Conservation (phyloP, 495 filamentous ascomycete species). For the Aspergillus heteromorphus region DNA sequence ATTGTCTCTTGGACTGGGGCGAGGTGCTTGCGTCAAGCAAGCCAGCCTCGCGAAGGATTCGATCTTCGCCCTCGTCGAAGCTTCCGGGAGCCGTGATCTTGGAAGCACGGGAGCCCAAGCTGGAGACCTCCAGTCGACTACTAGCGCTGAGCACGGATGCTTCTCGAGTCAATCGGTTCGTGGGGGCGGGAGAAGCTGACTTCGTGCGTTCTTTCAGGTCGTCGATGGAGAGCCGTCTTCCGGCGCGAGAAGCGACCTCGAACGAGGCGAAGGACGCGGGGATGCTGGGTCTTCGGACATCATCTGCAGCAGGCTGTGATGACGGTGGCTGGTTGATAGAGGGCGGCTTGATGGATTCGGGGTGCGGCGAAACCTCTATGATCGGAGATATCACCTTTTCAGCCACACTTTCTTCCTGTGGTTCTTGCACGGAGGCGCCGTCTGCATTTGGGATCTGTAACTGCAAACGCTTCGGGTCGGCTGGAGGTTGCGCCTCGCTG, state of each 20-base stretch:
- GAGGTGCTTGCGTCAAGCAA: conserved; percentile 41
- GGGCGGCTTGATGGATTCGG: not conserved
- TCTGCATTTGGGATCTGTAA: conserved; percentile 15
- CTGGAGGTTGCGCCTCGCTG: conserved; percentile 14
- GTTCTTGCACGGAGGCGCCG: not conserved
- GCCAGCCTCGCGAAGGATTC: conserved; percentile 43
- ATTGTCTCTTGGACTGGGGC: conserved; percentile 26
- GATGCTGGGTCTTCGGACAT: conserved; percentile 34
- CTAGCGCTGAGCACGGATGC: conserved; percentile 35
- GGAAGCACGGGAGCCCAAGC: conserved; percentile 33
- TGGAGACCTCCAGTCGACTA: conserved; percentile 34
- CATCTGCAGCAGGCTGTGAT: conserved; percentile 19
- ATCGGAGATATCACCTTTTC: conserved; percentile 14
- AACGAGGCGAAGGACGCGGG: conserved; percentile 29
- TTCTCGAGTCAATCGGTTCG: conserved; percentile 30
- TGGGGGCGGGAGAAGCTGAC: conserved; percentile 21
- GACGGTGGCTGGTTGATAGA: conserved; percentile 11
- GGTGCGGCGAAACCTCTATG: conserved; percentile 3
- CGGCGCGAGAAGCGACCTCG: conserved; percentile 20
- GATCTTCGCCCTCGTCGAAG: conserved; percentile 45
- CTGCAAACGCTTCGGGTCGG: conserved; percentile 16
- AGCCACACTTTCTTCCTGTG: not conserved
- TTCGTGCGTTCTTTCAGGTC: conserved; percentile 24
- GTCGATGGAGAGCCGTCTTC: conserved; percentile 28
- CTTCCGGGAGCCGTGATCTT: conserved; percentile 34